phyloP scores from a whole-genome alignment of 768 basidiomycete species.

The Steccherinum ochraceum region DNA sequence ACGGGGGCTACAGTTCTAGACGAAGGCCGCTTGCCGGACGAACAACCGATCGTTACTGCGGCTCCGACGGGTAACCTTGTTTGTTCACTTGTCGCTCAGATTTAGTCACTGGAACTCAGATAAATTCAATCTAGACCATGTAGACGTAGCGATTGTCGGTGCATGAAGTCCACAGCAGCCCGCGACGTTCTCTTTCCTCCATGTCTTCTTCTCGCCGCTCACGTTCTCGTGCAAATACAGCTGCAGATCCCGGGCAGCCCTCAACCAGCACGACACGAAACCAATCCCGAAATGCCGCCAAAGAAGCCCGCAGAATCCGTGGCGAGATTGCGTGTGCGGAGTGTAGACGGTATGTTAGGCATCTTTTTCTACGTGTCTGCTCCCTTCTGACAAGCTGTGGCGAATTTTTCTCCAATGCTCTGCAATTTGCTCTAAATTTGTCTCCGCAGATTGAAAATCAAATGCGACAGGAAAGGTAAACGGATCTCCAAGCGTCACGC shows the following conservation, averaged over 20 bases:
- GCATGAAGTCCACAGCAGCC: too few species aligned
- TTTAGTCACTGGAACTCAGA: not conserved
- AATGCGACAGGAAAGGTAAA: not conserved
- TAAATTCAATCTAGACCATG: not conserved
- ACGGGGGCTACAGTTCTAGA: not conserved
- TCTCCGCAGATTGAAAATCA: not conserved
- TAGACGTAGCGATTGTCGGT: not conserved
- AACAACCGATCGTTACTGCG: not conserved
- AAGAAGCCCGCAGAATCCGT: constrained; percentile 18
- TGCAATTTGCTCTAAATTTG: too few species aligned
- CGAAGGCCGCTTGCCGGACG: not conserved
- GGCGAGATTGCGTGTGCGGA: constrained; percentile 27
- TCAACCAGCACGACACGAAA: not conserved
- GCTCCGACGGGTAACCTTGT: not conserved
- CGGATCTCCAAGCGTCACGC: too few species aligned
- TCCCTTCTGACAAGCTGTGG: not conserved
- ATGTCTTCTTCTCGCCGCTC: not conserved
- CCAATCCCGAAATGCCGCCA: constrained; percentile 13
- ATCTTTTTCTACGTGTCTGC: not conserved
- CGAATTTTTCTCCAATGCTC: not conserved
- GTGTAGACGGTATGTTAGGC: constrained; percentile 22
- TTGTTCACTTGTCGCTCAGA: not conserved
- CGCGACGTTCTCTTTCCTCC: not conserved
- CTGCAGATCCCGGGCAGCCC: not conserved
- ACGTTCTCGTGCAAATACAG: not conserved